These are phyloP conservation scores for Xylariaceae sp. DNA, from an alignment of 2,329 filamentous ascomycete species.

Conservation along the genomic window DNA sequence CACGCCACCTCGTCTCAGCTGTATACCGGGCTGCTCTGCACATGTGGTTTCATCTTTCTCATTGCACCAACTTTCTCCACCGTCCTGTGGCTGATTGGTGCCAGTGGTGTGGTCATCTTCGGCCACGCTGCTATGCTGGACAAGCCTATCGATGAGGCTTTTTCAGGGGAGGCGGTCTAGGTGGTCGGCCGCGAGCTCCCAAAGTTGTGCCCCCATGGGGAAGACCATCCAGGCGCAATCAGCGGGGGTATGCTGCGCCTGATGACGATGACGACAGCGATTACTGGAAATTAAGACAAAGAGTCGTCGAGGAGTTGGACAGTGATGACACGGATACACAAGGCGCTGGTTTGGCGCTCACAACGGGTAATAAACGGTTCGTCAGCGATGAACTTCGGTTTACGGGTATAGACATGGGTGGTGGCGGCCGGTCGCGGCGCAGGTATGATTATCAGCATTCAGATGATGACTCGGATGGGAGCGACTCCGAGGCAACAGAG, in stretches of 20 bases:
- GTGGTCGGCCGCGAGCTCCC: conserved; percentile 99
- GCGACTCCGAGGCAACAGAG: conserved; percentile 47
- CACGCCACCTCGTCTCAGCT: conserved; percentile 87
- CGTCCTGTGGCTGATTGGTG: conserved; percentile 92
- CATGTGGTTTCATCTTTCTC: conserved; percentile 80
- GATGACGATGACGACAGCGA: conserved; percentile 38
- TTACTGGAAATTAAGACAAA: conserved; percentile 36
- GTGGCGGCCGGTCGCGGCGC: conserved; percentile 38
- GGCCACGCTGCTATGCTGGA: conserved; percentile 96
- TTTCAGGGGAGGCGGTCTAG: conserved; percentile 99
- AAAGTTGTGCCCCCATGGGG: conserved; percentile 89
- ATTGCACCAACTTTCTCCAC: conserved; percentile 81
- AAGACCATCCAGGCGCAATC: conserved; percentile 95
- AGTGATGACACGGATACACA: conserved; percentile 55
- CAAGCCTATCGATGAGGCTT: conserved; percentile 99
- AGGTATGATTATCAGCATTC: conserved; percentile 34
- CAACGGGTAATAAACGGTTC: conserved; percentile 45
- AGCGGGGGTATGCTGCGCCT: conserved; percentile 59
- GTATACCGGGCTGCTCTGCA: conserved; percentile 80
- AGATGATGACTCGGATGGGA: conserved; percentile 46
- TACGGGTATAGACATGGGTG: conserved; percentile 55
- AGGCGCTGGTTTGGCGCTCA: conserved; percentile 47
- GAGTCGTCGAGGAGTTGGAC: conserved; percentile 66
- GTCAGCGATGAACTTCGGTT: conserved; percentile 58
- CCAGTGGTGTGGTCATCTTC: conserved; percentile 86